These are phyloP conservation scores for Nissolia schottii DNA, from an alignment of 306 rosid genomes.

Conservation along the genomic window DNA sequence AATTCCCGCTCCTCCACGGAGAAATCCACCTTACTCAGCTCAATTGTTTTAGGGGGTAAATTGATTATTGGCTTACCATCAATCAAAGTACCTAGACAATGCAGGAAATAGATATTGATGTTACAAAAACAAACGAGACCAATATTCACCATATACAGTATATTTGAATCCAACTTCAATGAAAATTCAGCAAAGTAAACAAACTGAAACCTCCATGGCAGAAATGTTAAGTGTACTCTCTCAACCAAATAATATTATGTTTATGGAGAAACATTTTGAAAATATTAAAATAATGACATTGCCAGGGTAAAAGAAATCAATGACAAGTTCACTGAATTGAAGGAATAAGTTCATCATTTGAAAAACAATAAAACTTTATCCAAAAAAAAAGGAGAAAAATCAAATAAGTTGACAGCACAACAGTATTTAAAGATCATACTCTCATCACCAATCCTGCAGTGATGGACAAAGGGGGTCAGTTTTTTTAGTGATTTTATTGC, in stretches of 20 bases:
- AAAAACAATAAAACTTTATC: neutral
- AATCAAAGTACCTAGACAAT: slow-evolving; percentile 66
- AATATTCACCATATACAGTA: slow-evolving; percentile 13
- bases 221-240: slow-evolving; percentile 11
- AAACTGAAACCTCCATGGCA: slow-evolving; percentile 6
- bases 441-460: neutral
- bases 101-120: slow-evolving; percentile 4
- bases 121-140: slow-evolving; percentile 22
- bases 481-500: neutral
- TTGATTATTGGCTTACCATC: slow-evolving; percentile 87
- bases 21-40: slow-evolving; percentile 71
- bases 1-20: slow-evolving; percentile 86
- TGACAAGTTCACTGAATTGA: neutral
- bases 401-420: neutral
- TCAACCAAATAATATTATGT: slow-evolving; percentile 1
- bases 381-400: neutral
- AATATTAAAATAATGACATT: neutral
- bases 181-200: slow-evolving; percentile 4
- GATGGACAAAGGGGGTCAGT: neutral
- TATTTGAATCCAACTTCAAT: slow-evolving; percentile 14
- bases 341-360: slow-evolving; percentile 6
- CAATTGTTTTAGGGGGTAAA: slow-evolving; percentile 77
- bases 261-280: neutral
- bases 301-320: neutral
- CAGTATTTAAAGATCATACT: neutral